These are phyloP conservation scores for Ophiognomonia clavigignenti-juglandacearum DNA, from an alignment of 2,329 filamentous ascomycete species.

Conservation along the genomic window DNA sequence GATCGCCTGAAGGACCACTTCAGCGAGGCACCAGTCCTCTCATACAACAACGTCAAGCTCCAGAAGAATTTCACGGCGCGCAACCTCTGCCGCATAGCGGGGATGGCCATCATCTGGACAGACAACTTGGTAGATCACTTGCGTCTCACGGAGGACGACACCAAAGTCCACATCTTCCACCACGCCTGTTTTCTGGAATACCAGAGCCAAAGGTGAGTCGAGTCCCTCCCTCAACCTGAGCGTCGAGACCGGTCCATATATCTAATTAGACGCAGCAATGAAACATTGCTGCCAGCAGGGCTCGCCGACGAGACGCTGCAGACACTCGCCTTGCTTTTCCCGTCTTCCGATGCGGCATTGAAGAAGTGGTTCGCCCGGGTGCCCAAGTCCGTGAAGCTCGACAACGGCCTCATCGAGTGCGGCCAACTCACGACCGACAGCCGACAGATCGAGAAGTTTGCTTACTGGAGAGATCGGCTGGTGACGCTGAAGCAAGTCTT, in stretches of 20 bases:
- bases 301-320: constrained; percentile 31
- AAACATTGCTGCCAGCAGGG: constrained; percentile 24
- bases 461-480: constrained; percentile 37
- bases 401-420: constrained; percentile 22
- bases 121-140: constrained; percentile 37
- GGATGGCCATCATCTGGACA: constrained; percentile 31
- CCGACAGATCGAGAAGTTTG: constrained; percentile 28
- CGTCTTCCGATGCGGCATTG: constrained; percentile 20
- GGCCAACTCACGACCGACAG: constrained; percentile 28
- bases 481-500: constrained; percentile 36
- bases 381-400: constrained; percentile 23
- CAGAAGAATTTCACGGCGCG: constrained; percentile 21
- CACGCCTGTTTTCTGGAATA: constrained; percentile 31
- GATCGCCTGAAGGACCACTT: constrained; percentile 1
- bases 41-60: constrained; percentile 16
- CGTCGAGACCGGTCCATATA: not conserved
- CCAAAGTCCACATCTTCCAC: constrained; percentile 33
- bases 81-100: constrained; percentile 27
- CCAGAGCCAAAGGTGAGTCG: constrained; percentile 16
- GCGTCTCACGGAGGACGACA: constrained; percentile 32
- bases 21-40: not conserved
- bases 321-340: constrained; percentile 33
- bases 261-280: not conserved
- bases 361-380: constrained; percentile 7
- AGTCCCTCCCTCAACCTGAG: not conserved